Conservation (phyloP, 306 rosid species). For the Medicago lupulina region DNA sequence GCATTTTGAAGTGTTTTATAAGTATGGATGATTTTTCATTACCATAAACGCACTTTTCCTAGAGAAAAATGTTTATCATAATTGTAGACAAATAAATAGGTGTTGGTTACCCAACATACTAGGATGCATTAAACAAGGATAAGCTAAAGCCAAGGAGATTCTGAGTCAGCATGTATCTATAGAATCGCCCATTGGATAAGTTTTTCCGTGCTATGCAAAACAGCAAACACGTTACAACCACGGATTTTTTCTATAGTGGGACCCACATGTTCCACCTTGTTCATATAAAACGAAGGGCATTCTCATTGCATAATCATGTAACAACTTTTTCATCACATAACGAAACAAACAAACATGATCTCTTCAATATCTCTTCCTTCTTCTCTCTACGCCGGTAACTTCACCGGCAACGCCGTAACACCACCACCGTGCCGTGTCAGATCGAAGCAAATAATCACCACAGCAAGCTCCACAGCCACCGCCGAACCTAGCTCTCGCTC, state of each 20-base stretch:
- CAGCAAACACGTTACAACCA: neutral
- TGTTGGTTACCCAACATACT: too few species aligned
- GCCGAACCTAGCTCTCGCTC: constrained; percentile 49
- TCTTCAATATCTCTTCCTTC: neutral
- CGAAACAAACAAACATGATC: neutral
- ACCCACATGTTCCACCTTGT: neutral
- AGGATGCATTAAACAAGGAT: too few species aligned
- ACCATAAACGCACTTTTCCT: too few species aligned
- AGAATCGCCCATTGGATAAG: neutral
- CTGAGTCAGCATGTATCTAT: too few species aligned
- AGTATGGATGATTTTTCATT: too few species aligned
- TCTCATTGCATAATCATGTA: neutral
- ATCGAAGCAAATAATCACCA: constrained; percentile 33
- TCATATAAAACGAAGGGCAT: too few species aligned
- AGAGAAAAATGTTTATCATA: too few species aligned
- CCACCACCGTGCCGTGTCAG: constrained; percentile 31
- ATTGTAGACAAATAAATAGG: too few species aligned
- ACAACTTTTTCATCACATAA: too few species aligned
- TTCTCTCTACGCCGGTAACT: neutral
- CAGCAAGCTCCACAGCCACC: constrained; percentile 50
- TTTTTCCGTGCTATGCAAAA: neutral
- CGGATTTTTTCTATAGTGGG: neutral
- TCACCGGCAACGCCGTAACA: constrained; percentile 13
- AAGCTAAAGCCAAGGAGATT: too few species aligned
- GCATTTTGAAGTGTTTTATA: too few species aligned